These are phyloP conservation scores for Pseudonitzschia delicatissima DNA, from an alignment of 108 stramenopile species.

Conservation along the genomic window DNA sequence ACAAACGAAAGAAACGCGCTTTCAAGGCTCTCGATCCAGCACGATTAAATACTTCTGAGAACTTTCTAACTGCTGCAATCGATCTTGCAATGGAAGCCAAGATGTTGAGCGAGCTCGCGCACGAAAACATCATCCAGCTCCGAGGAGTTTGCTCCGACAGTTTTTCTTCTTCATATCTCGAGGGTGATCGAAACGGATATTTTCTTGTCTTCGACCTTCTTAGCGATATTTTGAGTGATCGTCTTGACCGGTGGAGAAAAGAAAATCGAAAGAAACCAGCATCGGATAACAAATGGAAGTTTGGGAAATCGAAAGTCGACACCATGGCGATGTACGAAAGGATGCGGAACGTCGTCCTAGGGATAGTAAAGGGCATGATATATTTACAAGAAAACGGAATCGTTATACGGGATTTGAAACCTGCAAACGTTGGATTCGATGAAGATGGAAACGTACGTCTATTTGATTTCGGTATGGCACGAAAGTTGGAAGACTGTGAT, in stretches of 20 bases:
- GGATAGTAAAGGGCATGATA: slow-evolving; percentile 41
- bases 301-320: not conserved
- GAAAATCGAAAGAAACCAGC: not conserved
- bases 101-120: slow-evolving; percentile 23
- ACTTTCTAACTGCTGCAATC: slow-evolving; percentile 22
- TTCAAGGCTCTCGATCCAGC: slow-evolving; percentile 15
- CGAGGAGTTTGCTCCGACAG: slow-evolving; percentile 9
- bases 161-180: slow-evolving; percentile 15
- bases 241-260: slow-evolving; percentile 31
- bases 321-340: not conserved
- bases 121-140: slow-evolving; percentile 36
- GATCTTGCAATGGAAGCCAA: slow-evolving; percentile 36
- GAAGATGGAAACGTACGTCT: slow-evolving; percentile 20
- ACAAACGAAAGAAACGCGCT: not conserved
- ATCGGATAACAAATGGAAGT: not conserved
- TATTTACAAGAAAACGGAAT: slow-evolving; percentile 43
- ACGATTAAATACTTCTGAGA: not conserved
- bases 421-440: slow-evolving; percentile 55
- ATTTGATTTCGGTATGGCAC: slow-evolving; percentile 67
- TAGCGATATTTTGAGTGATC: slow-evolving; percentile 33
- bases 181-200: slow-evolving; percentile 24
- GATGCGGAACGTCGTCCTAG: slow-evolving; percentile 20
- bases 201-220: slow-evolving; percentile 60
- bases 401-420: slow-evolving; percentile 55
- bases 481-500: slow-evolving; percentile 16